These are phyloP conservation scores for Malbranchea zuffiana DNA, from an alignment of 2,329 filamentous ascomycete genomes.

Conservation along the genomic window DNA sequence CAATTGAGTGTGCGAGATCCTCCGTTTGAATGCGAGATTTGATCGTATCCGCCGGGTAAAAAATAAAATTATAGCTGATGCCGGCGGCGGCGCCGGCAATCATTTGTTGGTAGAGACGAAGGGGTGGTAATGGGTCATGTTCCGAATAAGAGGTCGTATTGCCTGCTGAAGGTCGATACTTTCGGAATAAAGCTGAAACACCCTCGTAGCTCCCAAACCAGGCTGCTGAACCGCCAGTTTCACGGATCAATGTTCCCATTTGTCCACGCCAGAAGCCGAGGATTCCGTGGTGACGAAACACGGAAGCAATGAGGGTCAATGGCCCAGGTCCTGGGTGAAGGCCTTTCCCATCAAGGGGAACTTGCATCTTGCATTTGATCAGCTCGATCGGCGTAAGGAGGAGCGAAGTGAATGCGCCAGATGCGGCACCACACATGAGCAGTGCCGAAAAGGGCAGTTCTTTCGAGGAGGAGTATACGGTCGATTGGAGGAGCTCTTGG, in stretches of 20 bases:
- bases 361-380: conserved; percentile 97
- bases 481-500: conserved; percentile 53
- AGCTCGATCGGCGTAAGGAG: conserved; percentile 91
- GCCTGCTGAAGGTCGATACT: conserved; percentile 35
- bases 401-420: conserved; percentile 79
- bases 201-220: conserved; percentile 94
- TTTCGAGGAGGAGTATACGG: conserved; percentile 43
- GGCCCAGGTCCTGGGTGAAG: conserved; percentile 47
- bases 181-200: conserved; percentile 58
- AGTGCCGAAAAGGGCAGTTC: conserved; percentile 65
- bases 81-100: conserved; percentile 77
- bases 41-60: conserved; percentile 94
- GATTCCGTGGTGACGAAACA: conserved; percentile 74
- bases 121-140: no score
- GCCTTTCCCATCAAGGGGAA: conserved; percentile 43
- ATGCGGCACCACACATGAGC: conserved; percentile 69
- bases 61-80: conserved; percentile 91
- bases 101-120: conserved; percentile 80
- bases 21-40: conserved; percentile 95
- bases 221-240: conserved; percentile 82
- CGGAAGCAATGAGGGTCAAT: conserved; percentile 59
- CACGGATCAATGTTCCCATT: conserved; percentile 81
- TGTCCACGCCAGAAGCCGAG: conserved; percentile 92
- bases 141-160: conserved; percentile 25
- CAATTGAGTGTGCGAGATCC: conserved; percentile 41